Base-by-base conservation (phyloP, 352 stramenopile species). In the Phytophthora lateralis region DNA sequence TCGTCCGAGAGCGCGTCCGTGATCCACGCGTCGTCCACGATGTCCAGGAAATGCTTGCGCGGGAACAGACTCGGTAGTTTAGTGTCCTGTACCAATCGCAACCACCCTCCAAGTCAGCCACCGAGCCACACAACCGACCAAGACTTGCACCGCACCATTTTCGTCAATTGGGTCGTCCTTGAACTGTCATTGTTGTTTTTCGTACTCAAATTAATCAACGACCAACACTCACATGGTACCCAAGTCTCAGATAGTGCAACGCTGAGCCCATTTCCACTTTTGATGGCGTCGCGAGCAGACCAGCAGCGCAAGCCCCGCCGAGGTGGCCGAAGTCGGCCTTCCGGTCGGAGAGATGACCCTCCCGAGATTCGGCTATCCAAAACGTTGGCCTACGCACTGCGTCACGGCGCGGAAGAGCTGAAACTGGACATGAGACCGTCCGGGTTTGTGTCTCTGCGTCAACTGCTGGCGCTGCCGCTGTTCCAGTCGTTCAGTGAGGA, bases 21-120 rank as follows among this genome's bases (percentile, higher is more conserved):
- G 69, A 93, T 93, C 86, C 86, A 95, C 10, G 71, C 82, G 52
- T 92, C 82, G 71, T 95, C 86, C 47, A 95, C 79, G 21, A 95
- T 80, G 54, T 95, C 86, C 45, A 95, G 60, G 53, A 80, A 90
- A 61, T 80, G 75, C 46, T 85, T 85, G 32, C 77, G 77, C 12
- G 81, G 80, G 57, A 93, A 92, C 37, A 90, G 61, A 39, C 73
- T 90, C 56, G 76, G 76, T 21, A 89, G 66, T 38, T 89, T 89
- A 54, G 77, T 89, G 63, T 92, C 83, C 82, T 91, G 38, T 12
- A 55, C 7, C 3, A 24, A 26, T 14, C 29, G 15, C n/a, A 52
- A 18, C 26, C 26, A 37, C 50, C 41, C 11, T 10, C 26, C 20
- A 7, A 49, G 10, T 17, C 4, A 37, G 35, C 20, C 18, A 37